These are phyloP conservation scores for Platanthera zijinensis DNA, from an alignment of 106 monocot species.

Conservation along the genomic window DNA sequence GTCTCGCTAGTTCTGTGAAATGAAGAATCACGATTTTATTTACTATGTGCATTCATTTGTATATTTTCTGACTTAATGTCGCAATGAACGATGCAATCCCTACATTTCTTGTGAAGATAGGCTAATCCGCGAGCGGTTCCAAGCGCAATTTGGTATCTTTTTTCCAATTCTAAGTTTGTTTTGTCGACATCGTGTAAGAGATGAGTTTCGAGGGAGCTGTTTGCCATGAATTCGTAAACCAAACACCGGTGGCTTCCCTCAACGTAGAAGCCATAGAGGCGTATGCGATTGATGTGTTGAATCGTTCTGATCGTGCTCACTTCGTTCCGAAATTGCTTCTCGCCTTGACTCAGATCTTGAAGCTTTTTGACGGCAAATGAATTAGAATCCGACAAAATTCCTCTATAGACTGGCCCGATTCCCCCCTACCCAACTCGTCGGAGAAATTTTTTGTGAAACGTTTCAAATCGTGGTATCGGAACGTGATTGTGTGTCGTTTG, in stretches of 20 bases:
- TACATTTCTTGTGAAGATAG: conserved; percentile 46
- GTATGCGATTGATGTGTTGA: conserved; percentile 43
- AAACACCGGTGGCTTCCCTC: conserved; percentile 22
- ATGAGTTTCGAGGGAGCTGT: conserved; percentile 34
- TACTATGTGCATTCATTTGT: too few relatives aligned
- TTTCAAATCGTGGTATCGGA: conserved; percentile 27
- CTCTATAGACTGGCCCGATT: conserved; percentile 44
- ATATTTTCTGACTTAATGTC: conserved; percentile 17
- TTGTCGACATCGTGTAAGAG: conserved; percentile 13
- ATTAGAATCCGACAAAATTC: conserved; percentile 24
- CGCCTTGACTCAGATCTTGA: conserved; percentile 31
- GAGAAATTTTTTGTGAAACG: conserved; percentile 35
- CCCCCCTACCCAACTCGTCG: conserved; percentile 35
- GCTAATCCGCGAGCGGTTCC: conserved; percentile 35
- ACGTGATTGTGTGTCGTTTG: conserved; percentile 15
- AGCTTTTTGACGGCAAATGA: conserved; percentile 39
- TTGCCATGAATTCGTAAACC: conserved; percentile 50
- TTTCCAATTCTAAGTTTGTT: conserved; percentile 19
- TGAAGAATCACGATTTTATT: too few relatives aligned
- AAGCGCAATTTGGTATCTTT: conserved; percentile 26
- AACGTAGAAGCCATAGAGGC: conserved; percentile 42
- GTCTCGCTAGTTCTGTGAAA: too few relatives aligned
- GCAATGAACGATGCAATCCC: conserved; percentile 20
- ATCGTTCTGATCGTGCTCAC: conserved; percentile 40
- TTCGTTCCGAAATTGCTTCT: conserved; percentile 50